Evolutionary conservation across 129 eudicot genomes (phyloP), one percentile per base, ranked within the genome.

Genomic region (Artemisia tridentata): DNA sequence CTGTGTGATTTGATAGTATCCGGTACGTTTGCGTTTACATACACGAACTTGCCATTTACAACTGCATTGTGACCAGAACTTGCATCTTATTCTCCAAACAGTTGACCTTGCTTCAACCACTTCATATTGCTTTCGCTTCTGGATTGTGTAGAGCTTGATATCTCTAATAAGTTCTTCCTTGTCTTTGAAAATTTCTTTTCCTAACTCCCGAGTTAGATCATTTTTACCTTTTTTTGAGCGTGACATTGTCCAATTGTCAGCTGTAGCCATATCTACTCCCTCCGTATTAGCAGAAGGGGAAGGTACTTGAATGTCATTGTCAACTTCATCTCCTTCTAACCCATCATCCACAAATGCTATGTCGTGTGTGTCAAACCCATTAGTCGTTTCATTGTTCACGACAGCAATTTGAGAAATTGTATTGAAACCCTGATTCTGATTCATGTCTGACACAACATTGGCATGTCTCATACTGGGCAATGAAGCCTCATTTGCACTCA

Each of bases 261-360:
- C 18, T 3, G 54, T 65, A 2, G 54, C n/a, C 67, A 31, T 62
- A 25, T 63, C 25, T 16, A 41, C 7, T 25, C 23, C 23, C 27
- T 63, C 51, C 25, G 43, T 8, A 8, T 16, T 63, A 38, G 50
- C 41, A 11, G 43, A 63, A 63, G 5, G 7, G 7, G 51, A 41
- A 38, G 27, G 27, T 41, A 38, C 68, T 38, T 64, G 69, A 65
- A 23, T 0, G 20, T 67, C 18, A 67, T 19, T 21, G 2, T 13
- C 20, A 67, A 4, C 41, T 23, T 47, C 58, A 19, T 67, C 46
- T 67, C 15, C 72, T 67, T 67, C 72, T 13, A 67, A 14, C 45
- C 48, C 17, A 18, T 46, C 45, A 19, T 13, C 7, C 14, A 18
- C 11, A 47, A 21, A 34, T 13, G 16, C 13, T 38, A 31, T 17